Conservation (phyloP, 345 rosid genomes). For the Aquilaria malaccensis region DNA sequence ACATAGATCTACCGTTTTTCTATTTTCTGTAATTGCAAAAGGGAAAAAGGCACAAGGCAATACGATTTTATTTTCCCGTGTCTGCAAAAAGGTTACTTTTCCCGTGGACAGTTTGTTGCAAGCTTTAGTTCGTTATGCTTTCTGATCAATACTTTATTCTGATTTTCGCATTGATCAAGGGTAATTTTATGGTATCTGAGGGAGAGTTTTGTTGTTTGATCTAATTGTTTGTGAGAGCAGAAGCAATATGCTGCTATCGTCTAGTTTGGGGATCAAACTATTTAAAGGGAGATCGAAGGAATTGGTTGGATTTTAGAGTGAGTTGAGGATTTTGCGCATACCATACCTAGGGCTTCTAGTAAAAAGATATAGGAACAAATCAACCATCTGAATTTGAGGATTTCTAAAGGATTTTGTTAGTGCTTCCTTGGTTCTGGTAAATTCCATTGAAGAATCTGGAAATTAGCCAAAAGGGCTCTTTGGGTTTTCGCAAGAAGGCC, state of each 20-base stretch:
- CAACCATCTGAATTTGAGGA: background rate
- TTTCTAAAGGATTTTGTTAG: background rate
- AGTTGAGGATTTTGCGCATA: no score
- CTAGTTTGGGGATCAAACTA: no score
- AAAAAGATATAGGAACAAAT: background rate
- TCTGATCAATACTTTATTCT: no score
- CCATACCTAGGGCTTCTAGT: no score
- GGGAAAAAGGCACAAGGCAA: no score
- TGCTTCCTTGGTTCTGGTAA: constrained; percentile 1
- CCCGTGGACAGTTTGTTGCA: no score
- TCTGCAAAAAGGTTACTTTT: constrained; percentile 4
- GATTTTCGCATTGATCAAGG: no score
- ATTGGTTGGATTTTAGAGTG: constrained; percentile 1
- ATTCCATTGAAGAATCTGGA: constrained; percentile 21
- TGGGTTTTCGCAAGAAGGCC: constrained; percentile 16
- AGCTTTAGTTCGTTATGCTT: no score
- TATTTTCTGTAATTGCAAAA: background rate
- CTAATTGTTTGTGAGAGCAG: no score
- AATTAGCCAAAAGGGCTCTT: constrained; percentile 13
- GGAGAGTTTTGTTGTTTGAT: no score
- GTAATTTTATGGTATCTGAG: no score
- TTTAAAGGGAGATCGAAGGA: constrained; percentile 6
- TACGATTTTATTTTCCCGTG: constrained; percentile 5
- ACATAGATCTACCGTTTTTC: constrained; percentile 29
- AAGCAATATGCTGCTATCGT: no score